Evolutionary conservation across 805 yeast genomes (phyloP), one percentile per base, ranked within the genome.

Genomic region (Lipomyces yamadae): DNA sequence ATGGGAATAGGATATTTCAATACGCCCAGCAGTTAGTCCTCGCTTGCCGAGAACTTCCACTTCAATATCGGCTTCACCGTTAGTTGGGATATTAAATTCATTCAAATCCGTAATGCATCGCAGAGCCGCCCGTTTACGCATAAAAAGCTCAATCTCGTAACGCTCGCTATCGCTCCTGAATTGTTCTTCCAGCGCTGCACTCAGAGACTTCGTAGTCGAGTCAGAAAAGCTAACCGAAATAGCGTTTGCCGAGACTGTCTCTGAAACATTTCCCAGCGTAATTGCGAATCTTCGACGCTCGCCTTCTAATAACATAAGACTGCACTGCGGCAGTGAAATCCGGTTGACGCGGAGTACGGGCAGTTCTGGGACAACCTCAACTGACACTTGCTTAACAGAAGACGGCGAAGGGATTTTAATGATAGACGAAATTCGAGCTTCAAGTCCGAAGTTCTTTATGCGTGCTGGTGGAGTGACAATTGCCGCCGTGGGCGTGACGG

Each of bases 301-400:
- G 7, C 97, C 97, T 74, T 91, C 96, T 11, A 92, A 77, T 15
- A 91, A 77, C 91, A 91, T 88, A 3, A 88, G 73, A 86, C 91
- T 88, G 2, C 86, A 86, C 71, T 87, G 88, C 29, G 84, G 60
- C 3, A 69, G 32, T 5, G 68, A 61, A 11, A 68, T 60, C 30
- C 64, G 53, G 42, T 62, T 61, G n/a, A 68, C 61, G 18, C 67
- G 62, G 39, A 91, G 77, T 4, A 82, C 77, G 0, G 97, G 97
- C 72, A 91, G 92, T 0, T 82, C 72, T 64, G 81, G 77, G 29
- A 82, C 75, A 0, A 83, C 79, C 1, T 74, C 69, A 15, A 75
- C 71, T 2, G 70, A 69, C 58, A 86, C 73, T 30, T 76, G 73
- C 10, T 74, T 72, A 2, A 18, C 58, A 3, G 34, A 34, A 2